Conservation (phyloP, 2,329 filamentous ascomycete genomes). For the Colletotrichum sp. region DNA sequence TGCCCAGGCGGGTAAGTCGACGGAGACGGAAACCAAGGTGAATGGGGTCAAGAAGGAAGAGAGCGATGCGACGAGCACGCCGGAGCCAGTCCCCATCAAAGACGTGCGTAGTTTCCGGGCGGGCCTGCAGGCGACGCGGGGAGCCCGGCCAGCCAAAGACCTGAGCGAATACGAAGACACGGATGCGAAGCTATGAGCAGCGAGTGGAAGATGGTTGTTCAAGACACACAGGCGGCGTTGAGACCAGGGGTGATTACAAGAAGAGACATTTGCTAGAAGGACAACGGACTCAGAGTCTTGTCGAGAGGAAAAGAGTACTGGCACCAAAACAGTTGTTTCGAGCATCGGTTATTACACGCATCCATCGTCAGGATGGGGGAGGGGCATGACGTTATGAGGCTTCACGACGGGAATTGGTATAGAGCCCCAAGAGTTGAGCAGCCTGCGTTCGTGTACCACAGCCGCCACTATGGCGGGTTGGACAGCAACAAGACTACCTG, state of each 20-base stretch:
- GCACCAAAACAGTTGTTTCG: not conserved
- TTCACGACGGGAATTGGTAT: conserved; percentile 1
- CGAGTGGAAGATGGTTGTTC: not conserved
- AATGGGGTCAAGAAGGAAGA: conserved; percentile 35
- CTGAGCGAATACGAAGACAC: conserved; percentile 86
- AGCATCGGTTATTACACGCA: not conserved
- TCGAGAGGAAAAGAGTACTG: not conserved
- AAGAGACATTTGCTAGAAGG: conserved; percentile 12
- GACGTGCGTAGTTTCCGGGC: conserved; percentile 86
- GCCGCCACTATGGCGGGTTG: not conserved
- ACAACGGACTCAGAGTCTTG: conserved; percentile 2
- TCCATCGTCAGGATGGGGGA: not conserved
- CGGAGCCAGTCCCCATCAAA: conserved; percentile 65
- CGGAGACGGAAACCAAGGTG: conserved; percentile 44
- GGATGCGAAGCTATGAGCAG: conserved; percentile 75
- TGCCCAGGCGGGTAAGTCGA: conserved; percentile 67
- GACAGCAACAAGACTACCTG: not conserved
- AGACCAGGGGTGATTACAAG: not conserved
- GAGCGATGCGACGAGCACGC: conserved; percentile 34
- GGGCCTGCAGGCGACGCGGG: conserved; percentile 72
- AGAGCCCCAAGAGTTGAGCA: not conserved
- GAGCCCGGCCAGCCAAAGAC: conserved; percentile 75
- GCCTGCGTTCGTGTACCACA: not conserved
- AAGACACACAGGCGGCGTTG: conserved; percentile 1
- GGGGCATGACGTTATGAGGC: conserved; percentile 13